phyloP scores from a whole-genome alignment of 495 filamentous ascomycete genomes.

The Talaromyces trachyspermus region DNA sequence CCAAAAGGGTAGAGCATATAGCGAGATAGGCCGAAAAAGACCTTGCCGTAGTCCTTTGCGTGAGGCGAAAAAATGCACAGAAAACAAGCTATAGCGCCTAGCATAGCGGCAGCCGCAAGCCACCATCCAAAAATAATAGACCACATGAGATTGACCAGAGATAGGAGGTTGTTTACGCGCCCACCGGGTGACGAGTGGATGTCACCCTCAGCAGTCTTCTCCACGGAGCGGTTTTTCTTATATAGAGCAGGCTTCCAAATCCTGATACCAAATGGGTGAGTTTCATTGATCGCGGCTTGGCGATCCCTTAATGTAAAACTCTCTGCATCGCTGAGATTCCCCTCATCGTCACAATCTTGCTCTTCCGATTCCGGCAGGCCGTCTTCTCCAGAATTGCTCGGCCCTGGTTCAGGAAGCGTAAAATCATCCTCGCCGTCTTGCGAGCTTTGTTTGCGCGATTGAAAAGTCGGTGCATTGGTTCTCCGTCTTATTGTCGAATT shows the following conservation, averaged over 20 bases:
- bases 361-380: slow-evolving; percentile 23
- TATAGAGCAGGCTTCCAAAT: slow-evolving; percentile 98
- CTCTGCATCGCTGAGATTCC: slow-evolving; percentile 65
- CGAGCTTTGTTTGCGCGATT: slow-evolving; percentile 53
- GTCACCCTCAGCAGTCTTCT: slow-evolving; percentile 92
- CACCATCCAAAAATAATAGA: slow-evolving; percentile 95
- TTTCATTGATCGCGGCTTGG: slow-evolving; percentile 97
- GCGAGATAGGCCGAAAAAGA: slow-evolving; percentile 73
- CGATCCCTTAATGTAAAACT: slow-evolving; percentile 80
- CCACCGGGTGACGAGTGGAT: slow-evolving; percentile 94
- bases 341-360: slow-evolving; percentile 44
- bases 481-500: slow-evolving; percentile 69
- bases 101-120: slow-evolving; percentile 69
- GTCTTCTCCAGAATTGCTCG: slow-evolving; percentile 14
- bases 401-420: slow-evolving; percentile 22
- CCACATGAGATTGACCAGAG: slow-evolving; percentile 85
- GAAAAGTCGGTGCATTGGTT: slow-evolving; percentile 46
- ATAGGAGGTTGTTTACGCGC: slow-evolving; percentile 71
- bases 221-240: slow-evolving; percentile 93
- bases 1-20: slow-evolving; percentile 97
- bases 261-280: slow-evolving; percentile 96
- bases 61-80: slow-evolving; percentile 71
- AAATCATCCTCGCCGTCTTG: slow-evolving; percentile 39
- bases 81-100: slow-evolving; percentile 71
- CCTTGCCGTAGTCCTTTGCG: slow-evolving; percentile 76